phyloP scores from a whole-genome alignment of 192 early-diverging fungal species.

The Cladochytrium replicatum region DNA sequence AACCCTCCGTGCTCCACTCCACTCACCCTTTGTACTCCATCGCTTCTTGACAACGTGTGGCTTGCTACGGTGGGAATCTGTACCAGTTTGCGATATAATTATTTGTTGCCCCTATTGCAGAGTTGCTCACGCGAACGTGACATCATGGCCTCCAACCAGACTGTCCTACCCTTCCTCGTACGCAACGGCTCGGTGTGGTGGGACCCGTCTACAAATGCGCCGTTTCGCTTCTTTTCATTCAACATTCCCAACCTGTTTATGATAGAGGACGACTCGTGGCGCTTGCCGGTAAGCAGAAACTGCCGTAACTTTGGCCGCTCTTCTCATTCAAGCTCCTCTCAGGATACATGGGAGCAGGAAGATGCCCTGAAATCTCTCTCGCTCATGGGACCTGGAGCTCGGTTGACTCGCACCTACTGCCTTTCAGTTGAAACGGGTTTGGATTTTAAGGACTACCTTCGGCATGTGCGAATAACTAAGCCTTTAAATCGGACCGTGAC shows the following conservation, averaged over 20 bases:
- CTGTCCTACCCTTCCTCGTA: slow-evolving; percentile 17
- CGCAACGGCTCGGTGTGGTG: slow-evolving; percentile 6
- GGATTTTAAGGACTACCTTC: too few species aligned
- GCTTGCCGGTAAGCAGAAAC: too few species aligned
- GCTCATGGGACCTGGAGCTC: slow-evolving; percentile 15
- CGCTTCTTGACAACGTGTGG: too few species aligned
- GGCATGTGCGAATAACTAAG: too few species aligned
- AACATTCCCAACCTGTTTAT: slow-evolving; percentile 28
- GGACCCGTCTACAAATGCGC: slow-evolving; percentile 6
- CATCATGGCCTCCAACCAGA: too few species aligned
- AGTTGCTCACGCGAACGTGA: not conserved
- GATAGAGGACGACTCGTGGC: slow-evolving; percentile 31
- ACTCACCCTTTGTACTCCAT: slow-evolving; percentile 4
- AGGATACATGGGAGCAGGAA: slow-evolving; percentile 17
- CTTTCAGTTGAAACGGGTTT: too few species aligned
- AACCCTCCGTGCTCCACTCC: not conserved
- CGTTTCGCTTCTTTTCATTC: slow-evolving; percentile 29
- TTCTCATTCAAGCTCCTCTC: not conserved
- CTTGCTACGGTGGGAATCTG: too few species aligned
- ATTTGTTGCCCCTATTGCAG: slow-evolving; percentile 1
- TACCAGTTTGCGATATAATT: slow-evolving; percentile 1
- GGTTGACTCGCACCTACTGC: slow-evolving; percentile 27
- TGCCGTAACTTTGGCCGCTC: too few species aligned
- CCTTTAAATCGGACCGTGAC: too few species aligned
- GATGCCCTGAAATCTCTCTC: slow-evolving; percentile 20